Evolutionary conservation across 1,139 yeast genomes (phyloP).

Genomic region (Kazachstania sp.): DNA sequence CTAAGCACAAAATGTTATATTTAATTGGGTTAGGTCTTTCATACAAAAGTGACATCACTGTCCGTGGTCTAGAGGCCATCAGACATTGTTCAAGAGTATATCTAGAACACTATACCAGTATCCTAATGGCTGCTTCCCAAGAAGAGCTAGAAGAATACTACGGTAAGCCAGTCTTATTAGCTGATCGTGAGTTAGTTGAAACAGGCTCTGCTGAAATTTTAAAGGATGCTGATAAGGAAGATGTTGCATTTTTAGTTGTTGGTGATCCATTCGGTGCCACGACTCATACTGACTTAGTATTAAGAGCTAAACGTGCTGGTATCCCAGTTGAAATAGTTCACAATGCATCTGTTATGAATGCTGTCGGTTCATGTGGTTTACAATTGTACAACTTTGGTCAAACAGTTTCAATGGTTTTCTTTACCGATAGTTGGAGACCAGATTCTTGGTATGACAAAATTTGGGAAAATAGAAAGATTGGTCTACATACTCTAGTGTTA

Average conservation of each 20-base stretch:
- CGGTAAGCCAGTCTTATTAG: conserved; percentile 76
- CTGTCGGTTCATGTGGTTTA: conserved; percentile 95
- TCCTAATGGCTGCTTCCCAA: conserved; percentile 83
- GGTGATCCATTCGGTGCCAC: conserved; percentile 99
- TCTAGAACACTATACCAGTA: conserved; percentile 90
- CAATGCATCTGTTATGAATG: conserved; percentile 97
- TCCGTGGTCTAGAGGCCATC: conserved; percentile 82
- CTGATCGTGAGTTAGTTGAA: conserved; percentile 93
- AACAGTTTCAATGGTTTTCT: conserved; percentile 92
- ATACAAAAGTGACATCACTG: conserved; percentile 83
- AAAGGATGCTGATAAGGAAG: conserved; percentile 66
- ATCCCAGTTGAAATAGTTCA: conserved; percentile 78
- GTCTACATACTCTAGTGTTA: conserved; percentile 80
- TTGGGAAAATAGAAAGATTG: conserved; percentile 80
- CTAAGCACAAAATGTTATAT: conserved; percentile 55
- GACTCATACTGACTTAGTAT: conserved; percentile 87
- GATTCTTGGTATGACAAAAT: conserved; percentile 88
- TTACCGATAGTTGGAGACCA: conserved; percentile 93
- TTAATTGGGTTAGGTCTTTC: conserved; percentile 88
- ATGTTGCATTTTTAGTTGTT: conserved; percentile 87
- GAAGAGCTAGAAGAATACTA: conserved; percentile 64
- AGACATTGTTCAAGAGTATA: conserved; percentile 79
- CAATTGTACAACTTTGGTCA: conserved; percentile 95
- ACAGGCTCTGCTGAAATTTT: conserved; percentile 76
- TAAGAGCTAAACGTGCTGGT: conserved; percentile 78